Percentiles rank a stretch among this genome's conserved stretches.
These are phyloP conservation scores for Quercus agrifolia DNA, from an alignment of 306 rosid species.

Conservation along the genomic window DNA sequence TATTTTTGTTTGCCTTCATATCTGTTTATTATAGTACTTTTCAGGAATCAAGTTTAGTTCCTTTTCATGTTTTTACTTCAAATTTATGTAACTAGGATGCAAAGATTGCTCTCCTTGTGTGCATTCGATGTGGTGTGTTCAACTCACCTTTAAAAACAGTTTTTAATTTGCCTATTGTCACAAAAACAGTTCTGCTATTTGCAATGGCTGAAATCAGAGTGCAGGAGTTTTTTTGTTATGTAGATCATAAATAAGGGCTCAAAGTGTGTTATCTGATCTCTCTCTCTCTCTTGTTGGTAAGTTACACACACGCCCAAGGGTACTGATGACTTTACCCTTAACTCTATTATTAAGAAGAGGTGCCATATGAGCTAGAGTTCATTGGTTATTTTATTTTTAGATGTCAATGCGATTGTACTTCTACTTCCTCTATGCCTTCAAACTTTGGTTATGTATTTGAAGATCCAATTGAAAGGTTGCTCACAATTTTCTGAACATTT, in stretches of 20 bases:
- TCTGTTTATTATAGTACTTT: neutral
- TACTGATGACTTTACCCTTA: neutral
- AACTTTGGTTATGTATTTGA: neutral
- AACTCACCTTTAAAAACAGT: neutral
- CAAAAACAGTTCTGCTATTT: neutral
- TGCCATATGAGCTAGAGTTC: neutral
- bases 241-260: neutral
- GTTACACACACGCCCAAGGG: neutral
- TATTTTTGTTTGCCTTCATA: neutral
- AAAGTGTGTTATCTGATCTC: neutral
- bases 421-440: neutral
- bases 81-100: neutral
- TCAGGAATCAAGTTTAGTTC: neutral
- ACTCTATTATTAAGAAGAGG: neutral
- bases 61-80: neutral
- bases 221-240: neutral
- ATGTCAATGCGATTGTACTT: neutral
- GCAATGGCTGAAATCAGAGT: neutral
- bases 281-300: neutral
- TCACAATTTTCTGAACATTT: neutral
- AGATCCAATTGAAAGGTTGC: neutral
- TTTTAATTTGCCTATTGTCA: neutral
- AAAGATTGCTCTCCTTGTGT: neutral
- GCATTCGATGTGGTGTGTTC: neutral
- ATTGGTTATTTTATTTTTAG: neutral